Conservation (phyloP, 2,329 filamentous ascomycete species). For the Arthrobotrys musiformis region DNA sequence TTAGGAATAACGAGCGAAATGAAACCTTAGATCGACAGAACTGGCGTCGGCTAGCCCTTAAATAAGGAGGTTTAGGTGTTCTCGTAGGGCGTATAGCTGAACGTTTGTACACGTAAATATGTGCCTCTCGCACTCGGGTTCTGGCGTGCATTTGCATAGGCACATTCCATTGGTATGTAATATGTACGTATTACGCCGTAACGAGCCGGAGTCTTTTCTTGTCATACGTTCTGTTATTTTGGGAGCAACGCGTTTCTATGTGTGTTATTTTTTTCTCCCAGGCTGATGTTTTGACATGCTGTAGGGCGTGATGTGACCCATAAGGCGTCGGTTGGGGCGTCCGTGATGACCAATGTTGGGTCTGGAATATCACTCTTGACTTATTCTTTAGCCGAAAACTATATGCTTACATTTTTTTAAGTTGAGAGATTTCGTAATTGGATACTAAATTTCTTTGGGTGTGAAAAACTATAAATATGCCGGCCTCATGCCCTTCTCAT, state of each 20-base stretch:
- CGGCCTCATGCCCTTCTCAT: too few relatives aligned
- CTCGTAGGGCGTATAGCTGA: neutral
- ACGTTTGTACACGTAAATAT: slow-evolving; percentile 18
- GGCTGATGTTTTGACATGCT: neutral
- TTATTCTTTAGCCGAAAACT: too few relatives aligned
- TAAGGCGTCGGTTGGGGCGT: neutral
- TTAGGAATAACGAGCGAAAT: neutral
- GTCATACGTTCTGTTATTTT: too few relatives aligned
- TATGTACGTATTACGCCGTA: neutral
- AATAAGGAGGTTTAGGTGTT: too few relatives aligned
- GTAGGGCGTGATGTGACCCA: neutral
- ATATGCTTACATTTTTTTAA: too few relatives aligned
- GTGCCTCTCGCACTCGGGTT: slow-evolving; percentile 16
- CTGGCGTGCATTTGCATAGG: too few relatives aligned
- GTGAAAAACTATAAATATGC: too few relatives aligned
- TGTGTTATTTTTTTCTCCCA: neutral
- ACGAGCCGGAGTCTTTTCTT: neutral
- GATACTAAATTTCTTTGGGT: too few relatives aligned
- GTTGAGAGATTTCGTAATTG: too few relatives aligned
- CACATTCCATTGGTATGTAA: neutral
- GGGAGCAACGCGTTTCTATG: neutral
- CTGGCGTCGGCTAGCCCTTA: neutral
- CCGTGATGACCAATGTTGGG: too few relatives aligned
- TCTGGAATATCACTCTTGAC: too few relatives aligned
- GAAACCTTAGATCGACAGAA: neutral